Percentiles rank a stretch among this genome's conserved stretches.
Evolutionary conservation across 2,329 filamentous ascomycete species (phyloP).

Genomic region (Talaromyces sp.): DNA sequence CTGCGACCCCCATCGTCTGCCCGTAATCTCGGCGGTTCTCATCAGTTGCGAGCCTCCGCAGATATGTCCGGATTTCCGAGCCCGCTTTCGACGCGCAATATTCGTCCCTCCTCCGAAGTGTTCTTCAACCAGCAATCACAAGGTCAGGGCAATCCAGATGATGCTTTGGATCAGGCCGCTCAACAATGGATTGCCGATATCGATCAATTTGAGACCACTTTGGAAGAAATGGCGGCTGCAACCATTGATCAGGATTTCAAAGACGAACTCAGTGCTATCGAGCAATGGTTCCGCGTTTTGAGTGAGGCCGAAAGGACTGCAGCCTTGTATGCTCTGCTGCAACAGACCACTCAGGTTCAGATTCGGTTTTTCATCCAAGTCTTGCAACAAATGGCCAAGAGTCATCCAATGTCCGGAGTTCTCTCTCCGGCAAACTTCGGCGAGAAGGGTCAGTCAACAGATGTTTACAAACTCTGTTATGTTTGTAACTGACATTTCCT

Average conservation of each 20-base stretch:
- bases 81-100: conserved; percentile 66
- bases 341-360: conserved; percentile 98
- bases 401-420: conserved; percentile 92
- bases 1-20: conserved; percentile 81
- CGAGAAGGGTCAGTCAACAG: conserved; percentile 68
- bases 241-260: conserved; percentile 99
- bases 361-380: conserved; percentile 99
- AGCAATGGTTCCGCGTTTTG: conserved; percentile 98
- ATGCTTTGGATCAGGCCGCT: conserved; percentile 85
- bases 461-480: background rate
- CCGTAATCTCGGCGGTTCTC: conserved; percentile 68
- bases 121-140: conserved; percentile 73
- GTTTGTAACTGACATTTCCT: conserved; percentile 8
- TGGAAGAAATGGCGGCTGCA: conserved; percentile 97
- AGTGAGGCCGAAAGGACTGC: conserved; percentile 96
- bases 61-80: conserved; percentile 84
- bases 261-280: conserved; percentile 95
- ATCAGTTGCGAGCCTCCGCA: conserved; percentile 88
- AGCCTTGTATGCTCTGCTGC: conserved; percentile 86
- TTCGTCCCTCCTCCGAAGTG: conserved; percentile 91
- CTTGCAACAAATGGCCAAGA: conserved; percentile 97
- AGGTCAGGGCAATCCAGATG: conserved; percentile 65
- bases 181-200: conserved; percentile 99
- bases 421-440: conserved; percentile 87
- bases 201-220: conserved; percentile 95